Conservation (phyloP, 148 eudicot species). For the Polygonum aviculare region DNA sequence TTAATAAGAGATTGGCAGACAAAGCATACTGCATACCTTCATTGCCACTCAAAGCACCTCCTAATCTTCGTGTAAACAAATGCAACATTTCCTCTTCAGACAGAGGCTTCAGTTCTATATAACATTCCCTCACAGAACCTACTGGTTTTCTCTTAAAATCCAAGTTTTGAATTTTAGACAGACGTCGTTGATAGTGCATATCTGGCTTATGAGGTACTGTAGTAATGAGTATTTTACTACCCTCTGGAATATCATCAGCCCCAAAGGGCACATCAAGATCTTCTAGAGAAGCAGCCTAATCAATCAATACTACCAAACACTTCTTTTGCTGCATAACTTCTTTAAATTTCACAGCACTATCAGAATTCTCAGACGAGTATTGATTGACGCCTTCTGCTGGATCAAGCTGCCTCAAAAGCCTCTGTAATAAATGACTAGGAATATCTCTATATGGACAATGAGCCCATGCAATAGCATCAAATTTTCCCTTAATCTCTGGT, state of each 20-base stretch:
- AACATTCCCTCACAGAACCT: too few species aligned
- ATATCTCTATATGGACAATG: background rate
- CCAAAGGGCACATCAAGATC: background rate
- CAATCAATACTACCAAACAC: slow-evolving; percentile 34
- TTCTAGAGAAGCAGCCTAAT: slow-evolving; percentile 19
- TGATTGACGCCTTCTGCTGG: background rate
- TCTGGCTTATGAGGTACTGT: background rate
- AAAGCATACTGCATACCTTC: background rate
- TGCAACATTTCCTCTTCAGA: background rate
- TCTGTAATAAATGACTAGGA: background rate
- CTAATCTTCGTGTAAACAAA: background rate
- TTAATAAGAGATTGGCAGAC: background rate
- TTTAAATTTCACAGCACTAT: background rate
- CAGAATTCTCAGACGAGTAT: too few species aligned
- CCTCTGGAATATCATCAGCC: slow-evolving; percentile 7
- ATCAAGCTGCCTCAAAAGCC: background rate
- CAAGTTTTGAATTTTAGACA: too few species aligned
- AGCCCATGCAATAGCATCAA: slow-evolving; percentile 20
- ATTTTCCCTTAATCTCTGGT: background rate
- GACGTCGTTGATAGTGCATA: too few species aligned
- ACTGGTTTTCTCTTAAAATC: too few species aligned
- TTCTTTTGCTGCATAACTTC: slow-evolving; percentile 15
- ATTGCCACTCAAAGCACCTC: background rate
- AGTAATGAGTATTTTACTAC: slow-evolving; percentile 21
- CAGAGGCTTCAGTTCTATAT: background rate